Evolutionary conservation across 1,139 yeast genomes (phyloP).

Genomic region (Kurtzmaniella quercitrusa): DNA sequence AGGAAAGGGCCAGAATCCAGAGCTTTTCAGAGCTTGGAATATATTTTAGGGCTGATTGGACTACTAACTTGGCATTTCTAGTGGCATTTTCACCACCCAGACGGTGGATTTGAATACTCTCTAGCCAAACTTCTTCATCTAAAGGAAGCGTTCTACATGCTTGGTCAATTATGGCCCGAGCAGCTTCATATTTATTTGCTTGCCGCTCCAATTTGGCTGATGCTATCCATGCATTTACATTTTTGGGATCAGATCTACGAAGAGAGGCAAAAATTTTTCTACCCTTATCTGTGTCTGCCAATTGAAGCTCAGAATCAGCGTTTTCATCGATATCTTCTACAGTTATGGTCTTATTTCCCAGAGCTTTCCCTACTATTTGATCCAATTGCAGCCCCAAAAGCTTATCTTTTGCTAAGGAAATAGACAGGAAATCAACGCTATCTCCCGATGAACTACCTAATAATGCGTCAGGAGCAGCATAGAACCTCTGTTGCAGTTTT

Average conservation of each 20-base stretch:
- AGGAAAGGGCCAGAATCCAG: constrained; percentile 68
- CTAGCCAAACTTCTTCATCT: constrained; percentile 79
- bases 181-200: constrained; percentile 52
- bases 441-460: constrained; percentile 13
- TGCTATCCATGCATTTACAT: constrained; percentile 84
- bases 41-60: constrained; percentile 60
- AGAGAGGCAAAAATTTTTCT: constrained; percentile 63
- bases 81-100: constrained; percentile 33
- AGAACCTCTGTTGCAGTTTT: constrained; percentile 63
- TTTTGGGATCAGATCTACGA: constrained; percentile 67
- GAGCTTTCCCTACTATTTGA: constrained; percentile 12
- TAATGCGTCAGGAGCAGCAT: constrained; percentile 80
- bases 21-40: constrained; percentile 54
- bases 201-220: constrained; percentile 76
- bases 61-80: constrained; percentile 47
- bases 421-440: constrained; percentile 42
- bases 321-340: constrained; percentile 10
- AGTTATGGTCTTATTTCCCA: constrained; percentile 1
- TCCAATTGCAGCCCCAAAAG: constrained; percentile 48
- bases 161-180: constrained; percentile 58
- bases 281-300: constrained; percentile 50
- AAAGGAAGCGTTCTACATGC: constrained; percentile 71
- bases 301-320: constrained; percentile 25
- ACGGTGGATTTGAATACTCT: constrained; percentile 63
- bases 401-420: constrained; percentile 51